Percentiles rank a stretch among this genome's conserved stretches.
Evolutionary conservation across 2,329 filamentous ascomycete species (phyloP).

Genomic region (Pseudogymnoascus sp.): DNA sequence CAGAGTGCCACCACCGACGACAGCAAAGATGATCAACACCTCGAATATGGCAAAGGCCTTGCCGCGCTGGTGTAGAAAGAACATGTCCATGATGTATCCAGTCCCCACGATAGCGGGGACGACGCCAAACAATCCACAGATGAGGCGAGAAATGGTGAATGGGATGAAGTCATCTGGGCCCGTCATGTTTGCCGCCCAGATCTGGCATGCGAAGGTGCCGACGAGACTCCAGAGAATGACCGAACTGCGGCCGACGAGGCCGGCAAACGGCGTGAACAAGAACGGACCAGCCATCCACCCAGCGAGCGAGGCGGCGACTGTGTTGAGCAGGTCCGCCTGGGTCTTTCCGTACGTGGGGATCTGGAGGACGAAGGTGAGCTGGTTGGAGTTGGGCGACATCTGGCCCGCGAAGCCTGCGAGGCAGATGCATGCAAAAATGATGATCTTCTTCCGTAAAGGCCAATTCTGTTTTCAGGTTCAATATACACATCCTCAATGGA

Average conservation of each 20-base stretch:
- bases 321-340: constrained; percentile 1
- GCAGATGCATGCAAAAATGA: neutral
- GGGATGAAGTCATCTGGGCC: constrained; percentile 26
- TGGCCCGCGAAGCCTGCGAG: constrained; percentile 4
- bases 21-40: constrained; percentile 28
- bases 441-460: constrained; percentile 5
- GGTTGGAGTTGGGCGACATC: constrained; percentile 6
- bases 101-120: constrained; percentile 31
- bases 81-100: constrained; percentile 32
- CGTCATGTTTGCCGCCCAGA: constrained; percentile 24
- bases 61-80: constrained; percentile 34
- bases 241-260: constrained; percentile 15
- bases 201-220: constrained; percentile 14
- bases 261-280: constrained; percentile 17
- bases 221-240: constrained; percentile 20
- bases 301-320: constrained; percentile 14
- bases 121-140: constrained; percentile 31
- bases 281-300: constrained; percentile 19
- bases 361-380: constrained; percentile 6
- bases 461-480: neutral
- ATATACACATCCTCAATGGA: neutral
- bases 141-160: constrained; percentile 29
- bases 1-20: constrained; percentile 27
- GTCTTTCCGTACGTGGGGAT: neutral
- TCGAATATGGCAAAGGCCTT: constrained; percentile 30